Evolutionary conservation across 1,139 yeast genomes (phyloP).

Genomic region (Zygoascus meyerae): DNA sequence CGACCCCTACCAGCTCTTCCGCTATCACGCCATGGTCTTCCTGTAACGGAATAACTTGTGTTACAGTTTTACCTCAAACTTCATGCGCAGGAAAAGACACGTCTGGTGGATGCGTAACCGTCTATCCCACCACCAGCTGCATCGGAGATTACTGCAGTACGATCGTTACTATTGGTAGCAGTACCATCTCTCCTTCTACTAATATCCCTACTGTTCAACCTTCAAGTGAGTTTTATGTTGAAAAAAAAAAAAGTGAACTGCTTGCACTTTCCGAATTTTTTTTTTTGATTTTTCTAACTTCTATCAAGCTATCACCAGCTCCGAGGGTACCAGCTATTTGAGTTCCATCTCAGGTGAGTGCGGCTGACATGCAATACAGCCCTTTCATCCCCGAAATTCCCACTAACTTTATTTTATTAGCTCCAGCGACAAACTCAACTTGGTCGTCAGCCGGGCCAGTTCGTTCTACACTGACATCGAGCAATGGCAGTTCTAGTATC

Average conservation of each 20-base stretch:
- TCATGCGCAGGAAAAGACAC: neutral
- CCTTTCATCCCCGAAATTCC: no score
- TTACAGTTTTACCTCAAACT: slow-evolving; percentile 7
- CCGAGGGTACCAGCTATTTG: no score
- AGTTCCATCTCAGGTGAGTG: no score
- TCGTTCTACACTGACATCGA: no score
- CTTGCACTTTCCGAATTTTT: no score
- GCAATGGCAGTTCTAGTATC: no score
- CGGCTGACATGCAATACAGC: no score
- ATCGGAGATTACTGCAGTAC: slow-evolving; percentile 1
- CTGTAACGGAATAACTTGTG: slow-evolving; percentile 3
- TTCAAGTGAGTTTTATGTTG: neutral
- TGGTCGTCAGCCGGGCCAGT: no score
- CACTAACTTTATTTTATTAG: no score
- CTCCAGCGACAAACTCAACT: no score
- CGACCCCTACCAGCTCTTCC: slow-evolving; percentile 2
- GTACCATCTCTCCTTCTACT: neutral
- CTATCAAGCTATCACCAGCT: no score
- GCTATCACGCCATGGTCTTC: slow-evolving; percentile 1
- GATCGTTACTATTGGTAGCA: neutral
- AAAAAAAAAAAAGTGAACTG: no score
- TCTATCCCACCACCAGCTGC: slow-evolving; percentile 6
- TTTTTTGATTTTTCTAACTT: neutral
- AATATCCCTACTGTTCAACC: neutral
- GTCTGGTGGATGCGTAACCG: neutral